Conservation (phyloP, 2,329 filamentous ascomycete species). For the Fusarium newnesense region DNA sequence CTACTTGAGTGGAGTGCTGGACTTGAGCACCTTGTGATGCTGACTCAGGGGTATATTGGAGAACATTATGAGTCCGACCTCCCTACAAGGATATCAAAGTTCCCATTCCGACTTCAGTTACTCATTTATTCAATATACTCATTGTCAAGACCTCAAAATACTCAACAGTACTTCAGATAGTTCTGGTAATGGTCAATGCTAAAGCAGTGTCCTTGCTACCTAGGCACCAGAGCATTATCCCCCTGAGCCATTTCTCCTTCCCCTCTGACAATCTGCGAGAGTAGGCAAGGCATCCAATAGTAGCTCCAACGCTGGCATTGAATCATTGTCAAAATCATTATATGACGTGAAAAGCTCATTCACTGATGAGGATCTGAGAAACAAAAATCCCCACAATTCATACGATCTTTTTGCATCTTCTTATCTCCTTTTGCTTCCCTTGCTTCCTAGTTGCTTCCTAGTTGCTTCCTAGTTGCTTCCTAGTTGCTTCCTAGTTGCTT, state of each 20-base stretch:
- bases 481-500: not conserved
- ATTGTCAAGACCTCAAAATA: rapidly evolving
- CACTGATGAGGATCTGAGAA: not conserved
- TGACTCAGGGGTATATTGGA: not conserved
- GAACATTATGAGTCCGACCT: not conserved
- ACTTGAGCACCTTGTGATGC: not conserved
- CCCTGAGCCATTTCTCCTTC: not conserved
- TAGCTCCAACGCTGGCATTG: not conserved
- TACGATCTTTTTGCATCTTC: not conserved
- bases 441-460: too few relatives aligned
- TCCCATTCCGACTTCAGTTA: rapidly evolving
- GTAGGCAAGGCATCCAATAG: not conserved
- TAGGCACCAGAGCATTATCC: not conserved
- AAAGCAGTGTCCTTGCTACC: not conserved
- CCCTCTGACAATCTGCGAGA: not conserved
- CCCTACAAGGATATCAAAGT: not conserved
- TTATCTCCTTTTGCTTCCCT: not conserved
- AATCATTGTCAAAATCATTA: not conserved
- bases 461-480: not conserved
- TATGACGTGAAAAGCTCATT: not conserved
- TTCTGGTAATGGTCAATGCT: too few relatives aligned
- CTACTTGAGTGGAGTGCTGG: not conserved
- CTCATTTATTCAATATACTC: too few relatives aligned
- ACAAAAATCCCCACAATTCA: not conserved
- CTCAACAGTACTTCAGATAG: not conserved